These are phyloP conservation scores for Allomyces arbusculus DNA, from an alignment of 192 early-diverging fungal species.

Conservation along the genomic window DNA sequence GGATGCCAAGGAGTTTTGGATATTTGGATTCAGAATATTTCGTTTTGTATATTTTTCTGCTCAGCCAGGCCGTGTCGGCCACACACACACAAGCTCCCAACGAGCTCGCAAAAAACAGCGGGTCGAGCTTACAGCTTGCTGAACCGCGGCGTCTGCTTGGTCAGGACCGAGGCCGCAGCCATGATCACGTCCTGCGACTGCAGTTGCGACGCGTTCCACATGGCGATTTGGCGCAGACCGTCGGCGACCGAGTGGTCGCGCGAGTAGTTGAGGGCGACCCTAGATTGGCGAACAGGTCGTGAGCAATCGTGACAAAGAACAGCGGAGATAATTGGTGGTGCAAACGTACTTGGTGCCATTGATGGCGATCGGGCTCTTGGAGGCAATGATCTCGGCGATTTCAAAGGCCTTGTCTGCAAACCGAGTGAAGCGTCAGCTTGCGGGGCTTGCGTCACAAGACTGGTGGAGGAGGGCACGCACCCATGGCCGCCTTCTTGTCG, in stretches of 20 bases:
- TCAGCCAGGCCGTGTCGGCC: too few species aligned
- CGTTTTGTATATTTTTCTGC: too few species aligned
- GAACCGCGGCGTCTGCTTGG: neutral
- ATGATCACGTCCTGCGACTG: conserved; percentile 28
- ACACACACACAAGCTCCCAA: too few species aligned
- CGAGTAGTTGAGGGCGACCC: conserved; percentile 65
- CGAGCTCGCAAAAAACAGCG: too few species aligned
- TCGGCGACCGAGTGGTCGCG: conserved; percentile 82
- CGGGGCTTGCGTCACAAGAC: neutral
- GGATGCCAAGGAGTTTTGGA: too few species aligned
- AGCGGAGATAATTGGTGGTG: too few species aligned
- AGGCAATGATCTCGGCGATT: conserved; percentile 51
- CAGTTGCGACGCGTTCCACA: conserved; percentile 76
- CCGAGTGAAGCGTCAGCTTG: conserved; percentile 3
- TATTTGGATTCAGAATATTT: too few species aligned
- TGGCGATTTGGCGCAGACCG: conserved; percentile 61
- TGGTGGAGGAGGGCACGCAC: conserved; percentile 3
- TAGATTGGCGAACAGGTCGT: conserved; percentile 1
- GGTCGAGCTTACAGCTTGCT: neutral
- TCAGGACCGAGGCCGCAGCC: conserved; percentile 1
- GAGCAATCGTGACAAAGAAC: neutral
- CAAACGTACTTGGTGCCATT: conserved; percentile 57
- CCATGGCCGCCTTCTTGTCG: conserved; percentile 6
- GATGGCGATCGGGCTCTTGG: conserved; percentile 74
- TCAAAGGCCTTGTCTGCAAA: conserved; percentile 37